Base-by-base conservation (phyloP, 495 filamentous ascomycete genomes). In the Amniculicola lignicola region DNA sequence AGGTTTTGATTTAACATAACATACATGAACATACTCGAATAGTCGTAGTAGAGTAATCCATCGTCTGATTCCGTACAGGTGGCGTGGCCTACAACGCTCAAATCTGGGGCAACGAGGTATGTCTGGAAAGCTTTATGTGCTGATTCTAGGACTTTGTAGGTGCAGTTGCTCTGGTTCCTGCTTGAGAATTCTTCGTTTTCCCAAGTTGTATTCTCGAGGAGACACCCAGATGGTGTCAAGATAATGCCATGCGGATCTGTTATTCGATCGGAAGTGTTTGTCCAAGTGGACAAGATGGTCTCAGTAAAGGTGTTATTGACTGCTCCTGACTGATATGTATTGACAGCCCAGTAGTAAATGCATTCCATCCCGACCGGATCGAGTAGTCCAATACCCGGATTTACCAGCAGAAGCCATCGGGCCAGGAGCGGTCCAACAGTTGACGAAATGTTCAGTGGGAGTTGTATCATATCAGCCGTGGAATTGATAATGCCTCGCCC, bases 281-380 rank as follows among this genome's bases (percentile, higher is more conserved):
- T 43, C 14, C 21, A 43, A 24, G 40, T 43, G 40, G 40, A 14
- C 3, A 22, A 11, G n/a, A 43, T 19, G 21, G 21, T 24, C 21
- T 43, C 40, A 19, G 14, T 16, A 23, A 43, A 43, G 4, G 14
- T 19, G 19, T 22, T 19, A 23, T 43, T 43, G 16, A 43, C 25
- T 16, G 25, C 40, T 22, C 25, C 40, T 11, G 40, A 43, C 16
- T 5, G 4, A 24, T 43, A 43, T 21, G 19, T 47, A 10, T 47
- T 47, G 24, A 47, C 25, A 2, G 23, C 9, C 43, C 43, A 47
- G 43, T 47, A 47, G 43, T 29, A 33, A 31, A 21, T n/a, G 15
- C 43, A 47, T 18, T 47, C 43, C 43, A 47, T 47, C 2, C 12
- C 43, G 23, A 47, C n/a, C 11, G 43, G 43, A 14, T 14, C 40